Percentiles rank a stretch among this genome's conserved stretches.
Conservation (phyloP, 768 basidiomycete species). For the Boletellus emodensis region DNA sequence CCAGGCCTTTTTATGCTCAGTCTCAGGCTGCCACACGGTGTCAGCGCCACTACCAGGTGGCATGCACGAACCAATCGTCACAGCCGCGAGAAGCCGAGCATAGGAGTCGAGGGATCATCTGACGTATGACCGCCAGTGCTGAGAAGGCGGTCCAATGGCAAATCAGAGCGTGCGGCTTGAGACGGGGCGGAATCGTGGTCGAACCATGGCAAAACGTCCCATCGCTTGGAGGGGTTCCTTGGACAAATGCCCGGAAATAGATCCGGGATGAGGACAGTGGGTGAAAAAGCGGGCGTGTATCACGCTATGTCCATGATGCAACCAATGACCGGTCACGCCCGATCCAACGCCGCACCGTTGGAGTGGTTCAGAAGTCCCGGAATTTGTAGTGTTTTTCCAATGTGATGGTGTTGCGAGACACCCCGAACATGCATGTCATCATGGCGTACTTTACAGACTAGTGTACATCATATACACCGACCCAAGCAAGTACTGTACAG, state of each 20-base stretch:
- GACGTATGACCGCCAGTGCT: constrained; percentile 1
- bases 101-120: constrained; percentile 11
- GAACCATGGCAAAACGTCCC: neutral
- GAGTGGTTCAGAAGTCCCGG: neutral
- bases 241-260: neutral
- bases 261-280: neutral
- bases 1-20: constrained; percentile 10
- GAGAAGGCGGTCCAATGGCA: constrained; percentile 8
- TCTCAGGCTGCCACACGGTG: constrained; percentile 22
- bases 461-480: neutral
- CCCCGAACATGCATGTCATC: neutral
- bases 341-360: constrained; percentile 10
- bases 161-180: neutral
- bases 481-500: neutral
- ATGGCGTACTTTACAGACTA: neutral
- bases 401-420: neutral
- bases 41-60: constrained; percentile 29
- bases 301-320: constrained; percentile 3
- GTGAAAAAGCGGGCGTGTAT: neutral
- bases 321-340: constrained; percentile 17
- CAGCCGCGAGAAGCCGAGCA: constrained; percentile 24
- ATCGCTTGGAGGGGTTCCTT: constrained; percentile 6
- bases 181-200: neutral
- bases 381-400: neutral
- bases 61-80: constrained; percentile 12